Conservation (phyloP, 805 yeast species). For the Candida corydali region DNA sequence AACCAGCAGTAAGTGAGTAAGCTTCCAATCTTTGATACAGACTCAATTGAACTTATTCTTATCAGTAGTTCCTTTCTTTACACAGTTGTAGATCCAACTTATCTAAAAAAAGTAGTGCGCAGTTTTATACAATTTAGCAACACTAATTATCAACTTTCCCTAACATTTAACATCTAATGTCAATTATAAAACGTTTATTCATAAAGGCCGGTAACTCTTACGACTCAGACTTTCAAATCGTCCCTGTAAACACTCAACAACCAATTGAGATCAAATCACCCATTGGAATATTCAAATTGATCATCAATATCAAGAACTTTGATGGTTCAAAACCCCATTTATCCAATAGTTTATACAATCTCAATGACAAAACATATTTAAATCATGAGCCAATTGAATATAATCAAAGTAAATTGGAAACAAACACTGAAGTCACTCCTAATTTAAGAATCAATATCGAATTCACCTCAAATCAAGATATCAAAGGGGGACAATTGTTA, state of each 20-base stretch:
- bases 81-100: too few species aligned
- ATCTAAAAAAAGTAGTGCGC: too few species aligned
- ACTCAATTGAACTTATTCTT: too few species aligned
- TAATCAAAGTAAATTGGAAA: too few species aligned
- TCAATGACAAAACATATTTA: slow-evolving; percentile 24
- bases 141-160: too few species aligned
- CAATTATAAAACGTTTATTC: slow-evolving; percentile 26
- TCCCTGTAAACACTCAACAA: slow-evolving; percentile 42
- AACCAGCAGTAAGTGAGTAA: too few species aligned
- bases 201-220: slow-evolving; percentile 28
- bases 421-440: too few species aligned
- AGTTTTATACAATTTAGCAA: too few species aligned
- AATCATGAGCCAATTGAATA: slow-evolving; percentile 14
- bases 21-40: too few species aligned
- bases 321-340: slow-evolving; percentile 39
- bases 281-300: slow-evolving; percentile 33
- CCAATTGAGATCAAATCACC: slow-evolving; percentile 35
- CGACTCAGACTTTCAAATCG: slow-evolving; percentile 20
- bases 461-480: slow-evolving; percentile 38
- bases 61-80: too few species aligned
- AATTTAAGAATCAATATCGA: slow-evolving; percentile 32
- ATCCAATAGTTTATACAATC: slow-evolving; percentile 27
- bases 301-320: slow-evolving; percentile 44
- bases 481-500: slow-evolving; percentile 51
- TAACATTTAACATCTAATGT: too few species aligned